Conservation (phyloP, 805 yeast species). For the Ogataea salicorniae region DNA sequence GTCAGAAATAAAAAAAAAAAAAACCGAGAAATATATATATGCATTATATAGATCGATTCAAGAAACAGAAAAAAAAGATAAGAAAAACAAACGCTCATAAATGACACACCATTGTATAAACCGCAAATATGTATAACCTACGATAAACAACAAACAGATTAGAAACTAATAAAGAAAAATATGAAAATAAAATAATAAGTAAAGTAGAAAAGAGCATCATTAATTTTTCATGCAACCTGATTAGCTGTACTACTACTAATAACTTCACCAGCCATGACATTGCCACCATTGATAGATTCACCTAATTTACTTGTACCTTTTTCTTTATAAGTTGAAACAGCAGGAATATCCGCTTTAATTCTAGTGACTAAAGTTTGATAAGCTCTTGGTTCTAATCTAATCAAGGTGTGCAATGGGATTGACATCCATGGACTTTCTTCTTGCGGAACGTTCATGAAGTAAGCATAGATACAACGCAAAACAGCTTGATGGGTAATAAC, state of each 20-base stretch:
- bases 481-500: conserved; percentile 98
- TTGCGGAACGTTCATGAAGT: conserved; percentile 97
- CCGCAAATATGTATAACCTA: neutral
- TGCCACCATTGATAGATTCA: conserved; percentile 36
- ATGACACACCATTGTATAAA: neutral
- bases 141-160: neutral
- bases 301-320: conserved; percentile 77
- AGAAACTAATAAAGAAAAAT: neutral
- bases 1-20: no score
- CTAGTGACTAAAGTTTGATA: conserved; percentile 83
- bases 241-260: conserved; percentile 30
- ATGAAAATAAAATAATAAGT: neutral
- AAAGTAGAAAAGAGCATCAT: neutral
- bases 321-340: conserved; percentile 93
- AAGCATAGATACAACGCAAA: conserved; percentile 91
- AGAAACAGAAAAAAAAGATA: neutral
- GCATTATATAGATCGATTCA: no score
- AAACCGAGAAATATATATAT: no score
- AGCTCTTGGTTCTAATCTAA: conserved; percentile 92
- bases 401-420: conserved; percentile 92
- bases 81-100: neutral
- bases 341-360: conserved; percentile 94
- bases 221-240: conserved; percentile 1
- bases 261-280: conserved; percentile 44
- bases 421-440: conserved; percentile 99